Evolutionary conservation across 352 stramenopile species (phyloP), one percentile per base, ranked within the genome.

Genomic region (Phytophthora fragariaefolia): DNA sequence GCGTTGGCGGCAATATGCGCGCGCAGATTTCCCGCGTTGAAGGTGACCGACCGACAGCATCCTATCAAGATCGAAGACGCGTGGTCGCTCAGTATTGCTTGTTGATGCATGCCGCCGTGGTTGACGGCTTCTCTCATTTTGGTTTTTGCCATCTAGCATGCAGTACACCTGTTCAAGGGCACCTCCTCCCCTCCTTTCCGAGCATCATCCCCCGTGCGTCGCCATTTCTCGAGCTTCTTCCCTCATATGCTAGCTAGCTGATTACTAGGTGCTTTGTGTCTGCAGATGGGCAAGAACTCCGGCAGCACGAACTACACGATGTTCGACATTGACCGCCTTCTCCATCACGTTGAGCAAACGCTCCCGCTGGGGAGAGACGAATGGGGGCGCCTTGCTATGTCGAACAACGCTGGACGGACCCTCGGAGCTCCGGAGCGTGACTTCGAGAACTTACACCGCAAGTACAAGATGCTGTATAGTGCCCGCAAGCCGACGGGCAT

Each of bases 221-320:
- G 13, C 0, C 34, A 0, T 6, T 17, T 6, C 32, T 40, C 12
- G 2, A 40, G 34, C 34, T 20, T 42, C 13, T 42, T 42, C 34
- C 0, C 4, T 42, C 10, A 15, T 15, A 18, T 6, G 34, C 34
- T 42, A 42, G 10, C 13, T 20, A 0, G 2, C 13, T 42, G 34
- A 38, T 15, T 13, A 13, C 17, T n/a, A 13, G 0, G 34, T 43
- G 34, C 6, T 43, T 43, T 20, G 15, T 43, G 5, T 20, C 34
- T 43, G 8, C 4, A 43, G 34, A 43, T 43, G 15, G 34, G 34
- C 34, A 43, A 43, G 13, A 43, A 43, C 34, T 43, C 48, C 27
- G 48, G 48, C 15, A 55, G n/a, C 27, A 55, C 27, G 4, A 55
- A 55, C 48, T 55, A 55, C 48, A 28, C 48, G 6, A 42, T 27